Percentiles rank a stretch among this genome's conserved stretches.
These are phyloP conservation scores for Ilyonectria destructans DNA, from an alignment of 2,329 filamentous ascomycete species.

Conservation along the genomic window DNA sequence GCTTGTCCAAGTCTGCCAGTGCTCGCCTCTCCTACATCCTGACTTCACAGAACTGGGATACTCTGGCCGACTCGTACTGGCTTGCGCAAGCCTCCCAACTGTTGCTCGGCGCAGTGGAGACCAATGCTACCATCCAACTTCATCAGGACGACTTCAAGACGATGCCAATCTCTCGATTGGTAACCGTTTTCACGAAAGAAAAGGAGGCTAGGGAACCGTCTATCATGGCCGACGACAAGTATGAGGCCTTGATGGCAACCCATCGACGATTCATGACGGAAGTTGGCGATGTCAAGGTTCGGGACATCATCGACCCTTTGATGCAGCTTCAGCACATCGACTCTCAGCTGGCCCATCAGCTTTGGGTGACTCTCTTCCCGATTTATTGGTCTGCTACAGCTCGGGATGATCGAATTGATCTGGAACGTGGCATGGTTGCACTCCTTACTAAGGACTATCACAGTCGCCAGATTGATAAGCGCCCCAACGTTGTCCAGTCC, in stretches of 20 bases:
- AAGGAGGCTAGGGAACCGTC: constrained; percentile 77
- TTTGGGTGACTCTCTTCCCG: constrained; percentile 94
- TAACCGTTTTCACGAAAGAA: constrained; percentile 82
- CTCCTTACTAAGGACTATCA: constrained; percentile 97
- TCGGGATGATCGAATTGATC: constrained; percentile 89
- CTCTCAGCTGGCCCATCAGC: constrained; percentile 83
- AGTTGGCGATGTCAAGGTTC: constrained; percentile 87
- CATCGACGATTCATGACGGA: constrained; percentile 90
- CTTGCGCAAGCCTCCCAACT: constrained; percentile 94
- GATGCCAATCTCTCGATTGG: constrained; percentile 81
- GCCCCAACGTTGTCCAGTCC: constrained; percentile 95
- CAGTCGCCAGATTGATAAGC: constrained; percentile 91
- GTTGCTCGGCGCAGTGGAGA: constrained; percentile 91
- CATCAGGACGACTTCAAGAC: constrained; percentile 89
- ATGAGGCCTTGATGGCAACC: constrained; percentile 83
- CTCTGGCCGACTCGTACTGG: constrained; percentile 95
- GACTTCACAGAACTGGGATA: constrained; percentile 96
- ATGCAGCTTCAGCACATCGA: constrained; percentile 94
- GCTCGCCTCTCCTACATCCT: constrained; percentile 92
- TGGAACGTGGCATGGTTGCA: constrained; percentile 92
- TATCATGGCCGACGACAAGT: constrained; percentile 85
- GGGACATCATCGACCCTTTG: constrained; percentile 91
- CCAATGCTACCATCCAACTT: constrained; percentile 83
- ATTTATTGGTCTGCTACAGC: constrained; percentile 93
- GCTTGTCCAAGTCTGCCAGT: constrained; percentile 91